A percentile compares a stretch with the other conserved stretches of the same genome.
These are phyloP conservation scores for Fagus crenata DNA, from an alignment of 306 rosid genomes.

Conservation along the genomic window DNA sequence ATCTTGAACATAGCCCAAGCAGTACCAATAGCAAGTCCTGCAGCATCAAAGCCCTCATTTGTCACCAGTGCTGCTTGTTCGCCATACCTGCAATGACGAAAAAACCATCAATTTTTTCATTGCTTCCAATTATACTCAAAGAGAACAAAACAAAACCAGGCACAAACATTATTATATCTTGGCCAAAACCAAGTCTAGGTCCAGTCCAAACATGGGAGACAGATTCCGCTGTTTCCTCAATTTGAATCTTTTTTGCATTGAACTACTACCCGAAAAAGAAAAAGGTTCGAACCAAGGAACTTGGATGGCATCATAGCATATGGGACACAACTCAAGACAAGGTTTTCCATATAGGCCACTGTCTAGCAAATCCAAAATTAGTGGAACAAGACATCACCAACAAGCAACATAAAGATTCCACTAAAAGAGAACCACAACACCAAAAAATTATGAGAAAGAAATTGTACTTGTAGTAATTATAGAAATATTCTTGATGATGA, in stretches of 20 bases:
- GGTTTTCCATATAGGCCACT: background rate
- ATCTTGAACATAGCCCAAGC: constrained; percentile 93
- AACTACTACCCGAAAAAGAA: background rate
- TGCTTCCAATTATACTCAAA: background rate
- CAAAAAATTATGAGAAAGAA: background rate
- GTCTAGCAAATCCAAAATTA: background rate
- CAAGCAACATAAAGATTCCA: background rate
- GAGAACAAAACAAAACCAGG: background rate
- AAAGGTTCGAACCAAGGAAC: background rate
- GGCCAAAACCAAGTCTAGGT: background rate
- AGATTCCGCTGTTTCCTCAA: background rate
- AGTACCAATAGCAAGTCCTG: constrained; percentile 80
- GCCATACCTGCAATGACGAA: constrained; percentile 60
- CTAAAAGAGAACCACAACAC: background rate
- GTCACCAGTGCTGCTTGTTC: constrained; percentile 64
- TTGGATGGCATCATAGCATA: background rate
- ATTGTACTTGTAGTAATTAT: background rate
- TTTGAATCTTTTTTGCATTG: constrained; percentile 1
- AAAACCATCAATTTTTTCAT: background rate
- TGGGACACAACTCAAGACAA: background rate
- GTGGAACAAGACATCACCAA: background rate
- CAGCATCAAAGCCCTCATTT: constrained; percentile 79
- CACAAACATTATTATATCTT: background rate
- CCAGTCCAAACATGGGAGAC: background rate
- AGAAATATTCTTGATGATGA: background rate